These are phyloP conservation scores for Kwoniella sp. DNA, from an alignment of 768 basidiomycete species.

Conservation along the genomic window DNA sequence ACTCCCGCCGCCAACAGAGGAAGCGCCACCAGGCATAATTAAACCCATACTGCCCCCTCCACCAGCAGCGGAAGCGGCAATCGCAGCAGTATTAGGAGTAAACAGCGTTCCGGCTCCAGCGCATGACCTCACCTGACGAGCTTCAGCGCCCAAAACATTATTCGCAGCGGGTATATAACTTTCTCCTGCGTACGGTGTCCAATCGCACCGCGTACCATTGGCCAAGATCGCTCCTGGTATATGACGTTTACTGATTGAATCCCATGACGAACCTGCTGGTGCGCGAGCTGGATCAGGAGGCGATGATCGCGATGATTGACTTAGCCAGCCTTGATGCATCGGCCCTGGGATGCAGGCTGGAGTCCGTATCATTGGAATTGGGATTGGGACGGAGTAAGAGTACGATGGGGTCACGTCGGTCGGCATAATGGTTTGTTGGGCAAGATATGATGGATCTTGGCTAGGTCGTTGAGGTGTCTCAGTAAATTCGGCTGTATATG, in stretches of 20 bases:
- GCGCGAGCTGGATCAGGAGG: conserved; percentile 1
- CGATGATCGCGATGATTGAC: neutral
- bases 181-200: conserved; percentile 37
- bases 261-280: neutral
- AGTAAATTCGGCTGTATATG: too few relatives aligned
- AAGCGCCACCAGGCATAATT: neutral
- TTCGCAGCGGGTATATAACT: conserved; percentile 30
- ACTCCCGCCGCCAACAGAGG: conserved; percentile 3
- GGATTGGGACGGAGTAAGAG: conserved; percentile 1
- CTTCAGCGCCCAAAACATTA: neutral
- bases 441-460: neutral
- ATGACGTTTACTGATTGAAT: neutral
- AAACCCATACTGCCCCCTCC: conserved; percentile 7
- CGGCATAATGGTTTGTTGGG: conserved; percentile 25
- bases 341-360: too few relatives aligned
- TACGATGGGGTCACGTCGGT: conserved; percentile 32
- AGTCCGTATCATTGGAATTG: too few relatives aligned
- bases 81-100: neutral
- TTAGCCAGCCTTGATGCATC: conserved; percentile 10
- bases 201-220: conserved; percentile 40
- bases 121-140: neutral
- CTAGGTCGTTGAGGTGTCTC: too few relatives aligned
- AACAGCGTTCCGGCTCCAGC: neutral
- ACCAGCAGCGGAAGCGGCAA: neutral
- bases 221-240: conserved; percentile 20